Evolutionary conservation across 306 rosid genomes (phyloP).

Genomic region (Quercus suber): DNA sequence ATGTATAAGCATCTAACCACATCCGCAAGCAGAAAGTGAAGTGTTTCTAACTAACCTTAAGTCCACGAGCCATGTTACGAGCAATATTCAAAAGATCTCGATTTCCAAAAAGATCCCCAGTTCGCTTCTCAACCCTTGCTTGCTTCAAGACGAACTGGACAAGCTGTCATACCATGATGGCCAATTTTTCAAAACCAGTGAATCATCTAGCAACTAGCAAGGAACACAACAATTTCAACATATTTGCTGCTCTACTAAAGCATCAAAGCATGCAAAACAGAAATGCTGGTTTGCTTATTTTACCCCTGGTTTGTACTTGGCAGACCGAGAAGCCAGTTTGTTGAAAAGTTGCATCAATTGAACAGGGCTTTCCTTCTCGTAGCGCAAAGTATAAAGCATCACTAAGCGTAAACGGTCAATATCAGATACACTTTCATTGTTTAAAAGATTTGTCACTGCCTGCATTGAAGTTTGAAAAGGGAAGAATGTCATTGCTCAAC

Average conservation of each 20-base stretch:
- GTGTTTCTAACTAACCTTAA: conserved; percentile 60
- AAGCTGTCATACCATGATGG: conserved; percentile 59
- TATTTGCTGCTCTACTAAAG: not conserved
- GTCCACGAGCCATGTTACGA: conserved; percentile 95
- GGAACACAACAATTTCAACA: conserved; percentile 9
- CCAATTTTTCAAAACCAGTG: conserved; percentile 33
- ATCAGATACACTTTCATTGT: conserved; percentile 71
- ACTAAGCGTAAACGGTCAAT: conserved; percentile 72
- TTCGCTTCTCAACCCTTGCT: conserved; percentile 68
- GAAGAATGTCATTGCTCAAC: conserved; percentile 17
- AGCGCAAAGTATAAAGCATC: conserved; percentile 88
- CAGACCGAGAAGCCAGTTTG: conserved; percentile 69
- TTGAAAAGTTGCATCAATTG: conserved; percentile 83
- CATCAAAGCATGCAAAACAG: conserved; percentile 1
- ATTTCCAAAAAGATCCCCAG: conserved; percentile 82
- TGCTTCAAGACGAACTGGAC: conserved; percentile 94
- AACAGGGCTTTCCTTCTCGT: conserved; percentile 92
- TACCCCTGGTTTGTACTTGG: conserved; percentile 83
- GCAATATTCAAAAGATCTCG: conserved; percentile 92
- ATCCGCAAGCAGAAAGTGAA: conserved; percentile 17
- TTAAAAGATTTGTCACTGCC: conserved; percentile 81
- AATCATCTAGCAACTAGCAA: conserved; percentile 15
- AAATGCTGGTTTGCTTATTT: not conserved
- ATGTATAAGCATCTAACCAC: conserved; percentile 16
- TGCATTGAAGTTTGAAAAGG: conserved; percentile 39